Base-by-base conservation (phyloP, 352 stramenopile species). In the Saprolegnia parasitica region DNA sequence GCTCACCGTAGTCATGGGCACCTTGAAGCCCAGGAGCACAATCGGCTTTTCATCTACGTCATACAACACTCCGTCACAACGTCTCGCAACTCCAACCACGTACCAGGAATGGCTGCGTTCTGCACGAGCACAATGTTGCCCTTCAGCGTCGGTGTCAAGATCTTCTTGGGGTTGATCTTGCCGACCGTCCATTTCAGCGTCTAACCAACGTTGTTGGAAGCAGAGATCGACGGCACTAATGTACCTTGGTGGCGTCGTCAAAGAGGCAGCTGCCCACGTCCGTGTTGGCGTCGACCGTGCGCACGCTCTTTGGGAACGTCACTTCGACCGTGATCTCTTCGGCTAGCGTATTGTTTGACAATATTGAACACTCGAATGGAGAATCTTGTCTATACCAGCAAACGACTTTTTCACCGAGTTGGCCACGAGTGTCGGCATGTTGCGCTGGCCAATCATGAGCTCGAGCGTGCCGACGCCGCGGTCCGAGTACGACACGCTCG, bases 231-330 rank as follows among this genome's bases (percentile, higher is more conserved):
- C n/a, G n/a, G n/a, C n/a, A n/a, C n/a, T n/a, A 46, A 15, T 46
- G 39, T n/a, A 49, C 42, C 42, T 49, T 99, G 24, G 86, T 91
- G 6, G 94, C 87, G 67, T 97, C 90, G 72, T 99, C 96, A 72
- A 98, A 99, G 52, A 98, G 82, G 29, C 97, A 96, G 5, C 81
- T 91, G 67, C 97, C 97, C 21, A 84, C 72, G 54, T 93, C 95
- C 5, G 95, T 97, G 76, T 95, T 95, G 40, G 98, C 88, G 71
- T 98, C 93, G 9, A 97, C 95, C 8, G 93, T 98, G 68, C 92
- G 83, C 10, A 99, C 93, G 61, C 90, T 95, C 78, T 98, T 98
- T 0, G 97, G 95, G 74, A 99, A 99, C 15, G 91, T 97, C 70
- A 99, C 96, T 26, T 95, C 88, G 15, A 99, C 81, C 5, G 86